Evolutionary conservation across 106 monocot species (phyloP).

Genomic region (Vanilla planifolia): DNA sequence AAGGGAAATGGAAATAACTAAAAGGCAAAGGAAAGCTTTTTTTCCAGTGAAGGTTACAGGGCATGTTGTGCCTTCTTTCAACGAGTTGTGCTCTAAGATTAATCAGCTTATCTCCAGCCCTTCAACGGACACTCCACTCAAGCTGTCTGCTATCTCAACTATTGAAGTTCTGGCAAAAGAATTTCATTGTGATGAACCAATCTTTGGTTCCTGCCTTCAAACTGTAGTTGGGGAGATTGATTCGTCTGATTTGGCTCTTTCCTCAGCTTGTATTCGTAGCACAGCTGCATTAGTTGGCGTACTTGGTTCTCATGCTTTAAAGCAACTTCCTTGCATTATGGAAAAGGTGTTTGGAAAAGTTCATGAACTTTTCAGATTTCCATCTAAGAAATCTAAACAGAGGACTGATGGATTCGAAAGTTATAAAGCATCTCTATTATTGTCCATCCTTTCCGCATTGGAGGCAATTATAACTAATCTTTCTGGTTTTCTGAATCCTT

Average conservation of each 20-base stretch:
- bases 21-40: constrained; percentile 14
- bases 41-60: constrained; percentile 33
- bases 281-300: constrained; percentile 44
- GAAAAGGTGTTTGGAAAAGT: constrained; percentile 35
- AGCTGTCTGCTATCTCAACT: constrained; percentile 62
- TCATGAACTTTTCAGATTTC: constrained; percentile 28
- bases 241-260: constrained; percentile 48
- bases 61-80: constrained; percentile 36
- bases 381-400: constrained; percentile 11
- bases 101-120: constrained; percentile 43
- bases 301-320: constrained; percentile 78
- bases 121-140: constrained; percentile 19
- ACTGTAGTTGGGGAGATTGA: constrained; percentile 44
- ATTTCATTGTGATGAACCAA: constrained; percentile 37
- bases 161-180: constrained; percentile 64
- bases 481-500: constrained; percentile 79
- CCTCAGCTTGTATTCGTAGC: constrained; percentile 51
- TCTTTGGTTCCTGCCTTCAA: constrained; percentile 37
- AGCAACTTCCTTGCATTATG: constrained; percentile 71
- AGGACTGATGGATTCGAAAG: constrained; percentile 16
- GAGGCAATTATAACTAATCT: constrained; percentile 67
- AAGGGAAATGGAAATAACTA: constrained; percentile 29
- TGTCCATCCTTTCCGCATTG: constrained; percentile 38
- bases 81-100: constrained; percentile 53
- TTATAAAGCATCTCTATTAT: constrained; percentile 21